Conservation (phyloP, 148 eudicot species). For the Amaranthus hypochondriacus region DNA sequence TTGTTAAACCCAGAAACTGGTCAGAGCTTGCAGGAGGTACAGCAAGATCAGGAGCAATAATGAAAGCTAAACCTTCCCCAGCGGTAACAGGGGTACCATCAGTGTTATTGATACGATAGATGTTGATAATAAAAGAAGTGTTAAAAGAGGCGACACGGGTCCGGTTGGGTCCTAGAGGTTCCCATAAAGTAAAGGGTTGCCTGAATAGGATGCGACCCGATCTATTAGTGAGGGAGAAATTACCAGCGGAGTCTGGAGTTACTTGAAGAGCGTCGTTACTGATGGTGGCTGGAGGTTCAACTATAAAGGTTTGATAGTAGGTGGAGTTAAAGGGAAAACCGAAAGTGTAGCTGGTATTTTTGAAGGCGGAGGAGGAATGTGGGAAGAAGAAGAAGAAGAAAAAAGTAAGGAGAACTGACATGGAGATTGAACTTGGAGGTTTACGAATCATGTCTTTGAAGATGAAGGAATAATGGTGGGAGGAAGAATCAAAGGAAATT, state of each 20-base stretch:
- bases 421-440: too few species aligned
- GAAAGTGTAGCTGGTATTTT: slow-evolving; percentile 5
- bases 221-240: slow-evolving; percentile 24
- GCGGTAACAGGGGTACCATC: neutral
- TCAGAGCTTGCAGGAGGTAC: slow-evolving; percentile 45
- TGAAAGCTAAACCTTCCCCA: slow-evolving; percentile 70
- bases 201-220: slow-evolving; percentile 47
- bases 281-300: slow-evolving; percentile 37
- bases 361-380: slow-evolving; percentile 4
- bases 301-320: slow-evolving; percentile 15
- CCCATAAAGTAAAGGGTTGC: slow-evolving; percentile 44
- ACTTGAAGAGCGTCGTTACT: slow-evolving; percentile 62
- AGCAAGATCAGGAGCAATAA: slow-evolving; percentile 39
- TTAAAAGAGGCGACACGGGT: slow-evolving; percentile 50
- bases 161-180: neutral
- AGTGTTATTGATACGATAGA: slow-evolving; percentile 22
- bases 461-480: too few species aligned
- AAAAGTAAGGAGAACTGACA: neutral
- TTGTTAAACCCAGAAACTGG: slow-evolving; percentile 58
- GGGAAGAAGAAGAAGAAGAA: slow-evolving; percentile 12
- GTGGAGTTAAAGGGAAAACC: slow-evolving; percentile 42
- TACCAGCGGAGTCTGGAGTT: slow-evolving; percentile 54
- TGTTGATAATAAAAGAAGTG: slow-evolving; percentile 51
- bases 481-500: too few species aligned
- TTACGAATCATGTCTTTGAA: too few species aligned